These are phyloP conservation scores for Panaeolus papilionaceus DNA, from an alignment of 768 basidiomycete genomes.

Conservation along the genomic window DNA sequence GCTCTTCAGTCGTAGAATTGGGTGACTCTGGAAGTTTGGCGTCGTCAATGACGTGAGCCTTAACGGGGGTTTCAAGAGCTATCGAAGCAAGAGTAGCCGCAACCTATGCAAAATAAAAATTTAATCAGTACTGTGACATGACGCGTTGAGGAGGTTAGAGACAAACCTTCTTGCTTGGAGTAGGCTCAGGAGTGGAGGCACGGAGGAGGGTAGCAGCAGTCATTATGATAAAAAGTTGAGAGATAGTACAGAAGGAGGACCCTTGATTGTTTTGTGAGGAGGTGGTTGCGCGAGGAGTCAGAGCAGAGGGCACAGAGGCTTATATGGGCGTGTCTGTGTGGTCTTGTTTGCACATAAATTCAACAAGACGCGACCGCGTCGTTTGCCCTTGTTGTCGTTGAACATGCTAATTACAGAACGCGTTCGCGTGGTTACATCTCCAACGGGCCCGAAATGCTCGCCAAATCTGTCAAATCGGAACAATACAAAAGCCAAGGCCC, in stretches of 20 bases:
- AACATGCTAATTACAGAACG: conserved; percentile 21
- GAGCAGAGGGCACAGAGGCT: conserved; percentile 22
- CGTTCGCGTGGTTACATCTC: conserved; percentile 17
- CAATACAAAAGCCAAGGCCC: neutral
- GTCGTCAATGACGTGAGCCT: conserved; percentile 41
- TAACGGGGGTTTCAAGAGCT: conserved; percentile 47
- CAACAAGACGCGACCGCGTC: conserved; percentile 30
- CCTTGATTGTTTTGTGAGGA: conserved; percentile 16
- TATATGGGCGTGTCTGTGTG: conserved; percentile 19
- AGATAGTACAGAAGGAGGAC: conserved; percentile 10
- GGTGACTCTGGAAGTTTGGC: conserved; percentile 43
- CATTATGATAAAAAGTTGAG: conserved; percentile 32
- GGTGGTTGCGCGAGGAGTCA: conserved; percentile 22
- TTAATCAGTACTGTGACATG: conserved; percentile 22
- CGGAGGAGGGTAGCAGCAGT: conserved; percentile 34
- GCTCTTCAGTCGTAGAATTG: conserved; percentile 37
- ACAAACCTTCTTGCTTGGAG: conserved; percentile 60
- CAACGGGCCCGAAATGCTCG: neutral
- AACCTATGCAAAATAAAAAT: conserved; percentile 33
- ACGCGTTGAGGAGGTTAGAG: neutral
- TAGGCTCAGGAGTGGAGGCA: conserved; percentile 40
- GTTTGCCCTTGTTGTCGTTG: conserved; percentile 26
- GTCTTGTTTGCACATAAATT: conserved; percentile 20
- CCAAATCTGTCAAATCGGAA: conserved; percentile 5
- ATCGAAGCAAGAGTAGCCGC: conserved; percentile 53